These are phyloP conservation scores for Leucocoprinus sp. DNA, from an alignment of 768 basidiomycete species.

Conservation along the genomic window DNA sequence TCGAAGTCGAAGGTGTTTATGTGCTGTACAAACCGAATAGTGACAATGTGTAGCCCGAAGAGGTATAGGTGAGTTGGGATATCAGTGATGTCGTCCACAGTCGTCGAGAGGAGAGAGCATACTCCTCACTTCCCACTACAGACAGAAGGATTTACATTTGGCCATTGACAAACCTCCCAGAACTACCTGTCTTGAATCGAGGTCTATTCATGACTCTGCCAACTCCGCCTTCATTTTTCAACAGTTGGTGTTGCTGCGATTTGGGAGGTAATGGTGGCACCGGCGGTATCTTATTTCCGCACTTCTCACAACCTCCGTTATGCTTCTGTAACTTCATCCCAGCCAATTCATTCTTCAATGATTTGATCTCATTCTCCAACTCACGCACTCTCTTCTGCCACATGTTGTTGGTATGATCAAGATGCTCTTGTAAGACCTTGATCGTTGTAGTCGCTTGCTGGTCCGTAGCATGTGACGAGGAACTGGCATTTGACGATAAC, in stretches of 20 bases:
- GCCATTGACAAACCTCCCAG: conserved; percentile 54
- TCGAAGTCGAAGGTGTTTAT: not conserved
- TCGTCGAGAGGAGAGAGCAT: not conserved
- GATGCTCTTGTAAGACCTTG: conserved; percentile 52
- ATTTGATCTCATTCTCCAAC: conserved; percentile 63
- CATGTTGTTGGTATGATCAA: conserved; percentile 45
- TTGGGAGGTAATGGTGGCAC: not conserved
- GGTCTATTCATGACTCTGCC: conserved; percentile 51
- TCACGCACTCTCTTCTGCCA: conserved; percentile 75
- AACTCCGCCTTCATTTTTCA: conserved; percentile 25
- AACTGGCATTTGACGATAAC: not conserved
- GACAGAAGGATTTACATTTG: conserved; percentile 24
- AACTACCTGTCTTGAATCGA: conserved; percentile 57
- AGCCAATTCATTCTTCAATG: conserved; percentile 63
- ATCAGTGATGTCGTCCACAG: not conserved
- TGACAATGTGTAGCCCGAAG: not conserved
- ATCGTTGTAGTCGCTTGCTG: conserved; percentile 27
- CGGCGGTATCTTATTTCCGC: conserved; percentile 38
- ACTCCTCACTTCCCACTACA: not conserved
- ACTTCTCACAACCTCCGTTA: conserved; percentile 41
- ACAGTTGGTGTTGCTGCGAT: not conserved
- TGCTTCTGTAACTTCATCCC: conserved; percentile 30
- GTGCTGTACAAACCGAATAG: conserved; percentile 5
- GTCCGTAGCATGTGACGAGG: not conserved
- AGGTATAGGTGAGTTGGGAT: not conserved